A percentile compares a stretch with the other conserved stretches of the same genome.
phyloP scores from a whole-genome alignment of 2,329 filamentous ascomycete genomes.

The Fusarium sp. region DNA sequence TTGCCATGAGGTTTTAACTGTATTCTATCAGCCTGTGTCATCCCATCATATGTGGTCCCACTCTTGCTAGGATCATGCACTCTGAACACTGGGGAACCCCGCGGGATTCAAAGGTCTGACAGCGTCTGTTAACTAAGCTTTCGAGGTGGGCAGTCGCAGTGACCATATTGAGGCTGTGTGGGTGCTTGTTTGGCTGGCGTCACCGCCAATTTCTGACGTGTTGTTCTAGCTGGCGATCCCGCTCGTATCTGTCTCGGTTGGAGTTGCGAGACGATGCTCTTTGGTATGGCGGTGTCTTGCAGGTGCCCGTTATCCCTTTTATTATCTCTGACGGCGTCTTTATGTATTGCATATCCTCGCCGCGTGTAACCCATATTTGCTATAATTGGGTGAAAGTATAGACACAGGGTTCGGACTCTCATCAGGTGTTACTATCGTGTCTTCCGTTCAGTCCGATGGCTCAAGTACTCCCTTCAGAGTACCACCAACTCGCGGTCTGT shows the following conservation, averaged over 20 bases:
- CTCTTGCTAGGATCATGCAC: conserved; percentile 15
- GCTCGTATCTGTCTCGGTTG: conserved; percentile 20
- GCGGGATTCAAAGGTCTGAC: conserved; percentile 1
- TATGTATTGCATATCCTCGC: not conserved
- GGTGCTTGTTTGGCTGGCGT: not conserved
- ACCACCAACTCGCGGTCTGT: not conserved
- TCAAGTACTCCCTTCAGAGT: not conserved
- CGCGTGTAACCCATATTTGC: not conserved
- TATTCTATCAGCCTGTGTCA: not conserved
- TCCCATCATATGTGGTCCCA: not conserved
- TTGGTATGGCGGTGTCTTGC: not conserved
- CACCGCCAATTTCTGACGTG: not conserved
- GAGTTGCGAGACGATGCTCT: not conserved
- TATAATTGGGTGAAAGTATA: not conserved
- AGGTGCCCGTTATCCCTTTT: not conserved
- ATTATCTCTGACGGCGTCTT: not conserved
- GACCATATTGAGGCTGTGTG: not conserved
- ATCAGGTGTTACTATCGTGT: not conserved
- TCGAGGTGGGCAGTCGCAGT: not conserved
- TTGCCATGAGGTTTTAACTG: not conserved
- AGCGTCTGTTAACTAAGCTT: not conserved
- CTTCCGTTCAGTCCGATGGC: not conserved
- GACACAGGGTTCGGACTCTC: not conserved
- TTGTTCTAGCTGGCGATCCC: conserved; percentile 6
- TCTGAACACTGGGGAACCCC: conserved; percentile 10